A percentile compares a stretch with the other conserved stretches of the same genome.
Evolutionary conservation across 1,139 yeast genomes (phyloP).

Genomic region (Saccharomyces uvarum): DNA sequence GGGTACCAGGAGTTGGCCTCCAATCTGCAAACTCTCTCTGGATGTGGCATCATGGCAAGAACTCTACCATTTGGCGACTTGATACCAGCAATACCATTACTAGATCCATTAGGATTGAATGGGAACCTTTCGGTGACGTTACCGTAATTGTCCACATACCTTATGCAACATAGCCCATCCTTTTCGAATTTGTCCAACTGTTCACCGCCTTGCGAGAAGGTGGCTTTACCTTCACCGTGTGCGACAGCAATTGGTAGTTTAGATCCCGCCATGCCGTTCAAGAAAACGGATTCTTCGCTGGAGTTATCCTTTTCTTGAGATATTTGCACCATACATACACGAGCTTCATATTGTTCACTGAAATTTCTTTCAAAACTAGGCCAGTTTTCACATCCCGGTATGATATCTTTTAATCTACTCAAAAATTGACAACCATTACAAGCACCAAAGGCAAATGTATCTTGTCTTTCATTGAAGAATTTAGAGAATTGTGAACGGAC

Average conservation of each 20-base stretch:
- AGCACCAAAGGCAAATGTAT: constrained; percentile 97
- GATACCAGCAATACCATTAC: constrained; percentile 88
- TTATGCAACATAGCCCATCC: constrained; percentile 52
- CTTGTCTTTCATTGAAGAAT: constrained; percentile 78
- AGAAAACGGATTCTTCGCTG: constrained; percentile 54
- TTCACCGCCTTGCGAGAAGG: constrained; percentile 39
- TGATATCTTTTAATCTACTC: constrained; percentile 76
- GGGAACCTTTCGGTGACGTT: constrained; percentile 76
- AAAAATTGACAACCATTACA: constrained; percentile 98
- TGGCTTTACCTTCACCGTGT: constrained; percentile 96
- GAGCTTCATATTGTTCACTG: constrained; percentile 95
- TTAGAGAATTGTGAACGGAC: constrained; percentile 68
- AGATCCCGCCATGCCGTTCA: constrained; percentile 86
- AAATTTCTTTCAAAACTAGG: constrained; percentile 88
- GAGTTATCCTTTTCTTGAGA: constrained; percentile 43
- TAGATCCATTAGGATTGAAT: constrained; percentile 93
- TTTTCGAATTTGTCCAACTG: constrained; percentile 42
- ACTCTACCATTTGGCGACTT: constrained; percentile 89
- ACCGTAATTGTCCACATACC: constrained; percentile 89
- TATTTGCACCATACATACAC: constrained; percentile 85
- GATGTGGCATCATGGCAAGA: constrained; percentile 98
- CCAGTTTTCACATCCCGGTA: constrained; percentile 96
- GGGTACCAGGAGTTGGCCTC: constrained; percentile 94
- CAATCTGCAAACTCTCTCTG: constrained; percentile 85
- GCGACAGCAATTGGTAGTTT: constrained; percentile 94